phyloP scores from a whole-genome alignment of 108 stramenopile species.

The Skeletonema grethae region DNA sequence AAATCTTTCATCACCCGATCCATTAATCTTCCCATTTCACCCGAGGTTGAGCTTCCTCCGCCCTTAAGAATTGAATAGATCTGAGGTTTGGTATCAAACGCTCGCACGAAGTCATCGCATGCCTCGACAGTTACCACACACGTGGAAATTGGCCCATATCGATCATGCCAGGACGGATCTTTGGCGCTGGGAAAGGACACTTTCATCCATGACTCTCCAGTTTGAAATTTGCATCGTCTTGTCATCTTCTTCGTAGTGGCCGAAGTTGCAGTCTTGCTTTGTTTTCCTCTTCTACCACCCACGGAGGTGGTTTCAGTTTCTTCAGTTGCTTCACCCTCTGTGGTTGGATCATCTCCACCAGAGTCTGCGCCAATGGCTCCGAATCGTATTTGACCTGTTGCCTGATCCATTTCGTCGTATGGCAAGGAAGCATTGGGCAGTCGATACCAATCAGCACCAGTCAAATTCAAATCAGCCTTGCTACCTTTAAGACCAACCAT shows the following conservation, averaged over 20 bases:
- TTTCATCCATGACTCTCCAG: constrained; percentile 82
- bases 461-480: constrained; percentile 71
- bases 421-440: constrained; percentile 76
- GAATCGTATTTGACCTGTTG: constrained; percentile 56
- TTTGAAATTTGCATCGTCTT: constrained; percentile 57
- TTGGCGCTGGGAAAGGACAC: constrained; percentile 91
- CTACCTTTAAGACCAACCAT: constrained; percentile 71
- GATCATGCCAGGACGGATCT: constrained; percentile 82
- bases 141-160: constrained; percentile 69
- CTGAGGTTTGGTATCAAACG: constrained; percentile 85
- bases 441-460: constrained; percentile 87
- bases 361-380: constrained; percentile 68
- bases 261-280: constrained; percentile 15
- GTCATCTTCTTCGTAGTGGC: constrained; percentile 32
- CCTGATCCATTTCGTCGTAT: constrained; percentile 69
- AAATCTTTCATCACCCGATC: constrained; percentile 70
- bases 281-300: constrained; percentile 39
- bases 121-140: constrained; percentile 93
- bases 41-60: constrained; percentile 12
- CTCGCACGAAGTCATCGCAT: constrained; percentile 85
- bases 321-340: constrained; percentile 27
- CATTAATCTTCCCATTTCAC: constrained; percentile 53
- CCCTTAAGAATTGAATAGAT: constrained; percentile 63
- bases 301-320: constrained; percentile 8
- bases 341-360: constrained; percentile 23